A percentile compares a stretch with the other conserved stretches of the same genome.
Evolutionary conservation across 495 filamentous ascomycete species (phyloP).

Genomic region (Friedmanniomyces endolithicus): DNA sequence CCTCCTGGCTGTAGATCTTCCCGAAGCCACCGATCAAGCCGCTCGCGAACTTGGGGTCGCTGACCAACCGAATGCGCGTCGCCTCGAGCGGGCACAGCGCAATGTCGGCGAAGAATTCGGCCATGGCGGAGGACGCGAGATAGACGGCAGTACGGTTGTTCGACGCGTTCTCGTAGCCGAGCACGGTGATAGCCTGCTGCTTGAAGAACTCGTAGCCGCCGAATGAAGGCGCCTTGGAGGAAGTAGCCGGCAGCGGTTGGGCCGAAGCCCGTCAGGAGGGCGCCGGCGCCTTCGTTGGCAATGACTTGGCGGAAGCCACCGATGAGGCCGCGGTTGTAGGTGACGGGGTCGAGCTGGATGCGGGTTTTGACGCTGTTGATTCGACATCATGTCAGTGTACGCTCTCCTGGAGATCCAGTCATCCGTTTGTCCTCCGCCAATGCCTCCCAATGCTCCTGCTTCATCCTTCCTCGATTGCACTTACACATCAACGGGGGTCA

Average conservation of each 20-base stretch:
- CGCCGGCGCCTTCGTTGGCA: constrained; percentile 31
- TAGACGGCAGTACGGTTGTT: constrained; percentile 36
- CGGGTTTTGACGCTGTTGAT: constrained; percentile 32
- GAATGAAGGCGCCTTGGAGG: constrained; percentile 37
- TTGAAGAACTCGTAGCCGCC: constrained; percentile 40
- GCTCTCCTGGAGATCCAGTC: constrained; percentile 7
- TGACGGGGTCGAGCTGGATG: constrained; percentile 35
- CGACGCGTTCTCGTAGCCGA: constrained; percentile 34
- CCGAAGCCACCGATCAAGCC: constrained; percentile 31
- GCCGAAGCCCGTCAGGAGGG: constrained; percentile 32
- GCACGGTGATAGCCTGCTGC: constrained; percentile 32
- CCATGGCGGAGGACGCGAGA: constrained; percentile 31
- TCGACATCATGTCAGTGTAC: background rate
- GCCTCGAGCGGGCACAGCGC: constrained; percentile 35
- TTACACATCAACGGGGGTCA: constrained; percentile 96
- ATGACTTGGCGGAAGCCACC: constrained; percentile 35
- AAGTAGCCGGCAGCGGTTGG: constrained; percentile 36
- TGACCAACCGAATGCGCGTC: constrained; percentile 33
- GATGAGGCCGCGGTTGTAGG: constrained; percentile 35
- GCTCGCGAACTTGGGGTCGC: constrained; percentile 32
- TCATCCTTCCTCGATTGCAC: constrained; percentile 30
- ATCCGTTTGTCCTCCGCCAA: background rate
- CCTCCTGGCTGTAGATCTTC: constrained; percentile 33
- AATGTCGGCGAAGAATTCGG: constrained; percentile 37
- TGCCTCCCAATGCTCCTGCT: background rate